Percentiles rank a stretch among this genome's conserved stretches.
These are phyloP conservation scores for Emmonsiellopsis sp. DNA, from an alignment of 2,329 filamentous ascomycete species.

Conservation along the genomic window DNA sequence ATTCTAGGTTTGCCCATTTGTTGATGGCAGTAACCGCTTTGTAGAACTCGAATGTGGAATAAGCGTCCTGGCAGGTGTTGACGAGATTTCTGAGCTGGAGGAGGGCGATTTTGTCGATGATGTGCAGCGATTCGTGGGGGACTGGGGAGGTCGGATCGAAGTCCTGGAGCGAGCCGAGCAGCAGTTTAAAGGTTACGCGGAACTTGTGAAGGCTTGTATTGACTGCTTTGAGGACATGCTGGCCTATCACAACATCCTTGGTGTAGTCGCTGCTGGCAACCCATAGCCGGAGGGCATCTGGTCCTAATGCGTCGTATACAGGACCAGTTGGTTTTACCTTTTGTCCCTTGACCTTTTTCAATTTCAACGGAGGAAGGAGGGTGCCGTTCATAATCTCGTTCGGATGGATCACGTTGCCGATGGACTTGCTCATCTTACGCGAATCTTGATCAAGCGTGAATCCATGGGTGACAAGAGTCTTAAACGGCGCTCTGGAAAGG, in stretches of 20 bases:
- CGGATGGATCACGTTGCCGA: constrained; percentile 79
- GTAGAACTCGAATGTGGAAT: constrained; percentile 70
- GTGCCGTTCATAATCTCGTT: constrained; percentile 76
- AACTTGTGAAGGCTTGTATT: constrained; percentile 76
- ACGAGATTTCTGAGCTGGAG: constrained; percentile 61
- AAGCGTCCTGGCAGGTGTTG: constrained; percentile 54
- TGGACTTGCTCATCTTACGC: constrained; percentile 98
- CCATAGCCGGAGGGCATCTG: constrained; percentile 85
- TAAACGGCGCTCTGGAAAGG: constrained; percentile 58
- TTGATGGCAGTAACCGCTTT: constrained; percentile 65
- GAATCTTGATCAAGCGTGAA: constrained; percentile 83
- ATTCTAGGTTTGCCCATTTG: constrained; percentile 68
- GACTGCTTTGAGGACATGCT: constrained; percentile 64
- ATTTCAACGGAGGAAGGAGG: constrained; percentile 60
- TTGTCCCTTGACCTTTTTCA: constrained; percentile 48
- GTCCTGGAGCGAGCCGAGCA: constrained; percentile 64
- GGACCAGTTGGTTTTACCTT: constrained; percentile 26
- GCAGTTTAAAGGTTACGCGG: constrained; percentile 80
- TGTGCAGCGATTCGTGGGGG: constrained; percentile 42
- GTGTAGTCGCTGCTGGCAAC: constrained; percentile 88
- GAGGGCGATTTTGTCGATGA: constrained; percentile 65
- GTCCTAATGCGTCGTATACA: constrained; percentile 62
- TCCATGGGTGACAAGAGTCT: constrained; percentile 84
- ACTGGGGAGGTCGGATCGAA: constrained; percentile 33
- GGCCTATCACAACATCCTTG: constrained; percentile 72